phyloP scores from a whole-genome alignment of 768 basidiomycete species.

The Pleurotus tuoliensis region DNA sequence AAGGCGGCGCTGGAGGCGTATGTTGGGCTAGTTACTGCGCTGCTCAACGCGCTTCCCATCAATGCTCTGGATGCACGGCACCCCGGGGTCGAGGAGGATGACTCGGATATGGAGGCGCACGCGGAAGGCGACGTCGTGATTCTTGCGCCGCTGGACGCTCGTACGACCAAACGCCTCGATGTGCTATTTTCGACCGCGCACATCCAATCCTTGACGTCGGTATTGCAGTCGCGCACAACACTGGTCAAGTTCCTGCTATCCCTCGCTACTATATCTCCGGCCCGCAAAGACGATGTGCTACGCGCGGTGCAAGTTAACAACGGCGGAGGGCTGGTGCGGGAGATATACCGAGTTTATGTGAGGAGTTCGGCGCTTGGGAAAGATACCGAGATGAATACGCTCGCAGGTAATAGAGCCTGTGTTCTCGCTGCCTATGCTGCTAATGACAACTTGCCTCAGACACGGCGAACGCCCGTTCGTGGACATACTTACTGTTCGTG shows the following conservation, averaged over 20 bases:
- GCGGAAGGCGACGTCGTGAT: conserved; percentile 32
- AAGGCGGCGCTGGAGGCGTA: conserved; percentile 47
- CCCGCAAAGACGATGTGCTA: conserved; percentile 53
- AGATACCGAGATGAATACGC: conserved; percentile 33
- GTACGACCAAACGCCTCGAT: conserved; percentile 62
- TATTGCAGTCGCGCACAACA: conserved; percentile 36
- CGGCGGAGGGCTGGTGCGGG: conserved; percentile 63
- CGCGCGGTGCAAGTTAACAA: conserved; percentile 44
- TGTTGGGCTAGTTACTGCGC: conserved; percentile 43
- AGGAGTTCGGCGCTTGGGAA: conserved; percentile 59
- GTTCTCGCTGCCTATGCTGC: background rate
- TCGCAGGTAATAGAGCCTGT: conserved; percentile 19
- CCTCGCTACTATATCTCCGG: conserved; percentile 58
- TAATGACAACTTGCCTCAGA: conserved; percentile 28
- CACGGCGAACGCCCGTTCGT: conserved; percentile 38
- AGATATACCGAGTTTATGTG: conserved; percentile 69
- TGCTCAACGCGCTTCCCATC: conserved; percentile 52
- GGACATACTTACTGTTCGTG: conserved; percentile 74
- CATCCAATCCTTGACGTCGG: conserved; percentile 49
- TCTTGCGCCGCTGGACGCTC: conserved; percentile 45
- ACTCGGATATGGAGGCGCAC: conserved; percentile 34
- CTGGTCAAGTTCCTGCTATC: conserved; percentile 58
- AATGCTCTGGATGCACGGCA: conserved; percentile 44
- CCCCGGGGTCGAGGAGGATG: conserved; percentile 28
- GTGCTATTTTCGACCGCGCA: conserved; percentile 51